Evolutionary conservation across 768 basidiomycete species (phyloP), one percentile per base, ranked within the genome.

Genomic region (Amylocystis lapponica): DNA sequence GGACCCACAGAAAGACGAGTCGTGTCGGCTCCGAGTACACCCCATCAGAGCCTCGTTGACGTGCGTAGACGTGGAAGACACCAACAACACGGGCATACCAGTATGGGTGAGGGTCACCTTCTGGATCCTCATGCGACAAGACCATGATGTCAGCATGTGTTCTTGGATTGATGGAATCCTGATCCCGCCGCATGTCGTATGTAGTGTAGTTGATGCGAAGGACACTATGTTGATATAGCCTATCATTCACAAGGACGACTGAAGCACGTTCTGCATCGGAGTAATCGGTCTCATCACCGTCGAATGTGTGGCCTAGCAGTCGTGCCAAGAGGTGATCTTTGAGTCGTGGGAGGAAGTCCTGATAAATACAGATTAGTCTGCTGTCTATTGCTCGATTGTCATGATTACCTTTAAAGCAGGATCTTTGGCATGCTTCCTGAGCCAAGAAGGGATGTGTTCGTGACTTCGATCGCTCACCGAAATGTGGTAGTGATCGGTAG

Each of bases 161-260:
- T 0, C 52, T 36, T 10, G 66, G 63, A 34, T 73, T 72, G 36
- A 76, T 52, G 0, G 58, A 47, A 43, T 76, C 72, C 41, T 74
- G 68, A 3, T 54, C 57, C 0, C 65, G 52, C 13, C 65, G 60
- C 19, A 67, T 36, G 46, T 74, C 67, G 49, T 72, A 74, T 0
- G 66, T 68, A 0, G 69, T 71, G 49, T 67, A 69, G 45, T 68
- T 64, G 38, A 71, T 26, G 0, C 58, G 57, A 2, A 68, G 22
- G 1, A 54, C 47, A 27, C 59, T 56, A 52, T 68, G 65, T 4
- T 10, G 27, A 36, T 55, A 69, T 22, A 66, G 53, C 36, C 23
- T 53, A 52, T 60, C 58, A 31, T 47, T 32, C 4, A 36, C 45
- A 30, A 60, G 31, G 4, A 22, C 14, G 17, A 48, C 16, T 3